These are phyloP conservation scores for Spencermartinsiella ligniputridi DNA, from an alignment of 1,139 yeast genomes.

Conservation along the genomic window DNA sequence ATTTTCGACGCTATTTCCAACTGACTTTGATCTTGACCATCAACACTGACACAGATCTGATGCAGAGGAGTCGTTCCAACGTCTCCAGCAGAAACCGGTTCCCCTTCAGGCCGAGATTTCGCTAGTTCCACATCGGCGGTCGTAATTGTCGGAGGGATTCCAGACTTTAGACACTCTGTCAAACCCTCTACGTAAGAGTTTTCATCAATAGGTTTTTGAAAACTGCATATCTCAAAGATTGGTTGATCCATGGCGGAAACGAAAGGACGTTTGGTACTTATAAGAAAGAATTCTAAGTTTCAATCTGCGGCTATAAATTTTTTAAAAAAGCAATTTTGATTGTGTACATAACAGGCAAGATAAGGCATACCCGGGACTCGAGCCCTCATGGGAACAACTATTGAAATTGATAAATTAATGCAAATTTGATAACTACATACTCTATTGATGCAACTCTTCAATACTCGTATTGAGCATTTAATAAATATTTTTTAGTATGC, in stretches of 20 bases:
- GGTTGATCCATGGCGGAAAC: slow-evolving; percentile 8
- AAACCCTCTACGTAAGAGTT: slow-evolving; percentile 44
- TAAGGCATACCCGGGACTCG: too few relatives aligned
- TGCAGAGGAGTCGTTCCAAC: slow-evolving; percentile 79
- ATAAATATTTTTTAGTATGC: neutral
- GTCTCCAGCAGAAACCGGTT: slow-evolving; percentile 32
- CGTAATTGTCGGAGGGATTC: slow-evolving; percentile 80
- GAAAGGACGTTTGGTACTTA: too few relatives aligned
- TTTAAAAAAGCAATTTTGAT: too few relatives aligned
- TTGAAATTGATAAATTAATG: too few relatives aligned
- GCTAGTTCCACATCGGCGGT: slow-evolving; percentile 59
- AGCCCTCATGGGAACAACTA: too few relatives aligned
- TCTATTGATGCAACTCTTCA: neutral
- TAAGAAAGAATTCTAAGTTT: too few relatives aligned
- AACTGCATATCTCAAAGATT: slow-evolving; percentile 61
- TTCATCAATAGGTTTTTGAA: slow-evolving; percentile 49
- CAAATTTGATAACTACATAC: neutral
- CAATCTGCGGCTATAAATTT: too few relatives aligned
- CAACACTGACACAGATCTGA: slow-evolving; percentile 37
- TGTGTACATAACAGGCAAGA: too few relatives aligned
- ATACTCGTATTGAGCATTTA: neutral
- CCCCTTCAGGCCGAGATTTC: slow-evolving; percentile 10
- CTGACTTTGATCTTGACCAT: slow-evolving; percentile 41
- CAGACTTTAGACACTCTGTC: slow-evolving; percentile 47
- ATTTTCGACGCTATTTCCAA: slow-evolving; percentile 45